Evolutionary conservation across 2,329 filamentous ascomycete genomes (phyloP).

Genomic region (Claviceps sp.): DNA sequence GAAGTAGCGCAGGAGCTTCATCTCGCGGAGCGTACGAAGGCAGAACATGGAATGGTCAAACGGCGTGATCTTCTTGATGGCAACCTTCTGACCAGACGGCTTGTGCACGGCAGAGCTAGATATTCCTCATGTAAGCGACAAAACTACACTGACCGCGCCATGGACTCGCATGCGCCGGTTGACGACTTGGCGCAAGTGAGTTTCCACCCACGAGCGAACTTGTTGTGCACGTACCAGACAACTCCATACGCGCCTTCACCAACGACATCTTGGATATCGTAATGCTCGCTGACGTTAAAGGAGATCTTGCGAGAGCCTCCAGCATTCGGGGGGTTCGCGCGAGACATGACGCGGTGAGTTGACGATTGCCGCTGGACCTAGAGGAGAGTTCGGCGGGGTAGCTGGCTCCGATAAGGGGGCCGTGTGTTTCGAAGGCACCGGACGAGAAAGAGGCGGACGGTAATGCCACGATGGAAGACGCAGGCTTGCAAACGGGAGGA

Average conservation of each 20-base stretch:
- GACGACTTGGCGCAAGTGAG: background rate
- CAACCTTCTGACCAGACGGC: slow-evolving; percentile 94
- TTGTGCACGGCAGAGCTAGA: slow-evolving; percentile 89
- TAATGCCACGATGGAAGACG: background rate
- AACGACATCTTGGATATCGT: slow-evolving; percentile 98
- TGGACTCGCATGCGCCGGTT: background rate
- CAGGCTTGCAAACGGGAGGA: background rate
- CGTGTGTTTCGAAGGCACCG: background rate
- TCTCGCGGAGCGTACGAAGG: slow-evolving; percentile 87
- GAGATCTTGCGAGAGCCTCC: slow-evolving; percentile 82
- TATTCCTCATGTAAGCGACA: background rate
- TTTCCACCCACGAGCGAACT: background rate
- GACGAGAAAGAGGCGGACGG: background rate
- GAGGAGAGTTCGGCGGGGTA: slow-evolving; percentile 1
- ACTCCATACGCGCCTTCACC: slow-evolving; percentile 97
- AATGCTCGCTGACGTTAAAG: slow-evolving; percentile 99
- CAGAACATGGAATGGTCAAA: slow-evolving; percentile 99
- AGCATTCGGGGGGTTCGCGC: slow-evolving; percentile 41
- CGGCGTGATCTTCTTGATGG: slow-evolving; percentile 99
- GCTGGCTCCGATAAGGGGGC: background rate
- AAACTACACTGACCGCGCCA: background rate
- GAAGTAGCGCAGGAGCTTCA: slow-evolving; percentile 98
- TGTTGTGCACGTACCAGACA: slow-evolving; percentile 55
- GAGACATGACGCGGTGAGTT: slow-evolving; percentile 35
- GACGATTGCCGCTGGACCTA: background rate